Percentiles rank a stretch among this genome's conserved stretches.
Conservation (phyloP, 148 eudicot genomes). For the Camellia sinensis region DNA sequence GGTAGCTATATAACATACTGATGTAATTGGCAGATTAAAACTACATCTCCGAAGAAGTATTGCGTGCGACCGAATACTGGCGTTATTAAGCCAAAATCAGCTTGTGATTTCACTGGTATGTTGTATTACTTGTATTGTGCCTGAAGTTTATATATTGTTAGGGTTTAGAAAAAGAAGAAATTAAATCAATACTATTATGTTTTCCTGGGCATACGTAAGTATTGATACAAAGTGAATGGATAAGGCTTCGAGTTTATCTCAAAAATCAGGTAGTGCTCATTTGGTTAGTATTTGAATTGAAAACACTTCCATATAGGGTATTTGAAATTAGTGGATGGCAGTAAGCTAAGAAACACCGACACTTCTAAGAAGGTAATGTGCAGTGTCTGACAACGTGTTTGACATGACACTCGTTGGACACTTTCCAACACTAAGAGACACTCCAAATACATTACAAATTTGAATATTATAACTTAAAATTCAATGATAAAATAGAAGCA, state of each 20-base stretch:
- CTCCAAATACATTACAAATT: no score
- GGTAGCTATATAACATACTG: background rate
- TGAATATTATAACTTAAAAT: no score
- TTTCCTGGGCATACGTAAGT: background rate
- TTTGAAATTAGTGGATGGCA: background rate
- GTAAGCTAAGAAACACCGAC: no score
- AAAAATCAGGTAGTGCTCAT: background rate
- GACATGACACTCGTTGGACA: no score
- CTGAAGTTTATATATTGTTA: background rate
- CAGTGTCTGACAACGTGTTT: no score
- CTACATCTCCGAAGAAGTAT: constrained; percentile 92
- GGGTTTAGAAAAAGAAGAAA: background rate
- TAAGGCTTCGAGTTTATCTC: background rate
- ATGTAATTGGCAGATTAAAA: constrained; percentile 62
- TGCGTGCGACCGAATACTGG: constrained; percentile 87
- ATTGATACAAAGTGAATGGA: background rate
- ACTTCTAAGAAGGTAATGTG: no score
- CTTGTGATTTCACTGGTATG: constrained; percentile 73
- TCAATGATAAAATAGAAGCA: no score
- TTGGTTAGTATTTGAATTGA: background rate
- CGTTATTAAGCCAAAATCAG: constrained; percentile 56
- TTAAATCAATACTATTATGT: background rate
- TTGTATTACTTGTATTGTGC: background rate
- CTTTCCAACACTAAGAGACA: no score
- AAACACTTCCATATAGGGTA: background rate